A percentile compares a stretch with the other conserved stretches of the same genome.
phyloP scores from a whole-genome alignment of 768 basidiomycete species.

The Pluteus cervinus region DNA sequence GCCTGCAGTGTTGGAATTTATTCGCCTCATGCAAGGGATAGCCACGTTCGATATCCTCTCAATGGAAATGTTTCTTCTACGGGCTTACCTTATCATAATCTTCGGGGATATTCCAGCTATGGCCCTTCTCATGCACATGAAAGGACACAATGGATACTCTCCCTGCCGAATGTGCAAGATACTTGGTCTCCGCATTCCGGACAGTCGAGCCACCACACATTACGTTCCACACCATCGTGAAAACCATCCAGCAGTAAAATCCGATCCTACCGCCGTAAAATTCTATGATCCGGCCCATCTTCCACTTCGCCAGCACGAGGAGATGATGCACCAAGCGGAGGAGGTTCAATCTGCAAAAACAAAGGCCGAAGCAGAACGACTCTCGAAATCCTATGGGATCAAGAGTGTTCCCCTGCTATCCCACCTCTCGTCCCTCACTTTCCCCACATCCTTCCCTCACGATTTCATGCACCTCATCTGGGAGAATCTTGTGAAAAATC shows the following conservation, averaged over 20 bases:
- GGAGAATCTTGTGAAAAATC: slow-evolving; percentile 35
- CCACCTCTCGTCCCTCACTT: slow-evolving; percentile 23
- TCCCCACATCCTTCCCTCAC: slow-evolving; percentile 34
- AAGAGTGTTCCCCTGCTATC: slow-evolving; percentile 25
- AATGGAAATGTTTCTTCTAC: slow-evolving; percentile 16
- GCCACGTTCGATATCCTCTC: slow-evolving; percentile 23
- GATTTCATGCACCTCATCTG: slow-evolving; percentile 47
- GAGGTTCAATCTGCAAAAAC: slow-evolving; percentile 18
- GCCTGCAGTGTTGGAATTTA: slow-evolving; percentile 33
- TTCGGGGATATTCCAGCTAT: slow-evolving; percentile 21
- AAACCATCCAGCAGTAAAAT: slow-evolving; percentile 12
- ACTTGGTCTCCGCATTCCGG: slow-evolving; percentile 12
- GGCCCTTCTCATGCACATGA: slow-evolving; percentile 23
- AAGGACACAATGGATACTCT: slow-evolving; percentile 34
- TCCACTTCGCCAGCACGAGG: slow-evolving; percentile 25
- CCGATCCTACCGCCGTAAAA: neutral
- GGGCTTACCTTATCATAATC: slow-evolving; percentile 21
- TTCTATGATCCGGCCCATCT: slow-evolving; percentile 23
- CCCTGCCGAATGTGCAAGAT: slow-evolving; percentile 32
- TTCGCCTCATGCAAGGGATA: slow-evolving; percentile 29
- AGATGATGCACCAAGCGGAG: slow-evolving; percentile 17
- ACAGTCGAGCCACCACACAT: slow-evolving; percentile 9
- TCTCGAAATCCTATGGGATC: slow-evolving; percentile 24
- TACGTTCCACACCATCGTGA: slow-evolving; percentile 22
- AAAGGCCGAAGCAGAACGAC: slow-evolving; percentile 12